Evolutionary conservation across 2,329 filamentous ascomycete species (phyloP), one percentile per base, ranked within the genome.

Genomic region (Rachicladosporium sp.): DNA sequence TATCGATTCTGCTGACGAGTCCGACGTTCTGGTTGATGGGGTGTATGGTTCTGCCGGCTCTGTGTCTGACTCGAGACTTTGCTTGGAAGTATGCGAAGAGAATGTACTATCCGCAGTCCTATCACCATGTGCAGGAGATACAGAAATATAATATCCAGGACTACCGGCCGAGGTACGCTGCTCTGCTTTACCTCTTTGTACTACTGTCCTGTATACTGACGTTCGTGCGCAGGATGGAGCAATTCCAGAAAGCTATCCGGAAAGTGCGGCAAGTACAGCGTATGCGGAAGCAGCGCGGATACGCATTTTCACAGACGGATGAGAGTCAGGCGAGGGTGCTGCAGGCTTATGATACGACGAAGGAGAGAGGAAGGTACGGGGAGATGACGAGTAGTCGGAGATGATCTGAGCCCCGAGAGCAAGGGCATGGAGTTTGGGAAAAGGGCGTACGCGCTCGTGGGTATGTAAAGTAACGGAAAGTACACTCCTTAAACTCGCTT

Each of bases 141-240:
- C 91, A 98, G 63, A 98, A 98, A 67, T 98, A 96, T 68, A 98
- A 98, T 54, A 94, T 98, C 44, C 91, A 98, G 66, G 91, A 98
- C 66, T 98, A 98, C 64, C 74, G 91, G 57, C 91, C 91, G 46
- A 80, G 91, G 84, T 88, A 74, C 51, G 73, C 29, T 35, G 12
- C 13, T 10, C 32, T n/a, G n/a, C n/a, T n/a, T n/a, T n/a, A n/a
- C n/a, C n/a, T n/a, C n/a, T n/a, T n/a, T n/a, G n/a, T n/a, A n/a
- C n/a, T 11, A 15, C 29, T 33, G 4, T 30, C n/a, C 13, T 30
- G 29, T 27, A 15, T 11, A 29, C 12, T 29, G 32, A 19, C 19
- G 21, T 15, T 56, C 27, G 40, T 32, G 31, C 15, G 45, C 47
- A 89, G 84, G 57, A 98, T 98, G 91, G 91, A 98, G 58, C 91